These are phyloP conservation scores for Pterothamnion heteromorphum DNA, from an alignment of 31 red algal genomes.

Conservation along the genomic window DNA sequence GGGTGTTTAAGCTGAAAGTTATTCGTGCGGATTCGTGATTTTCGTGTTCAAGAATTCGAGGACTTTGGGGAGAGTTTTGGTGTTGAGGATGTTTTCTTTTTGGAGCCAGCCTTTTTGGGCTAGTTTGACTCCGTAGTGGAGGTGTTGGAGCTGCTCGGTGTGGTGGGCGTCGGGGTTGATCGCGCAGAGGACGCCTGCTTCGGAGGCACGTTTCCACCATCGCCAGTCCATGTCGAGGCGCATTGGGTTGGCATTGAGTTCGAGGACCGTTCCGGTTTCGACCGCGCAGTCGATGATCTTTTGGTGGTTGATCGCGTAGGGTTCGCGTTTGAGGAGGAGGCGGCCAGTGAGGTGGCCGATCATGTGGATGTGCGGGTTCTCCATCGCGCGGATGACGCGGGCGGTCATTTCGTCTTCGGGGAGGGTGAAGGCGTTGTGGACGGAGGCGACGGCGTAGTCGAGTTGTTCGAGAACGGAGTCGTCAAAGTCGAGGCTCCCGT, in stretches of 20 bases:
- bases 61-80: neutral
- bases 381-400: neutral
- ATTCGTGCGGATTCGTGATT: no score
- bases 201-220: neutral
- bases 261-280: neutral
- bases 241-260: slow-evolving; percentile 5
- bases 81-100: neutral
- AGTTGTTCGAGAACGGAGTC: neutral
- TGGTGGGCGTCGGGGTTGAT: slow-evolving; percentile 17
- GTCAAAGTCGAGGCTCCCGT: neutral
- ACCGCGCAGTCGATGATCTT: slow-evolving; percentile 5
- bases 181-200: neutral
- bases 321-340: neutral
- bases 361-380: neutral
- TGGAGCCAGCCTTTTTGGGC: neutral
- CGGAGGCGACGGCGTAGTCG: neutral
- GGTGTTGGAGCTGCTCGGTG: neutral
- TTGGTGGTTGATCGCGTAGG: neutral
- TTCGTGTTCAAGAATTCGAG: no score
- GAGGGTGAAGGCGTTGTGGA: neutral
- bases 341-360: neutral
- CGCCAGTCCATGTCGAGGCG: slow-evolving; percentile 32
- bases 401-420: neutral
- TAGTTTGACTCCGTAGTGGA: neutral
- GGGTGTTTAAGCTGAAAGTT: no score